These are phyloP conservation scores for Eutrema salsugineum DNA, from an alignment of 441 rosid species.

Conservation along the genomic window DNA sequence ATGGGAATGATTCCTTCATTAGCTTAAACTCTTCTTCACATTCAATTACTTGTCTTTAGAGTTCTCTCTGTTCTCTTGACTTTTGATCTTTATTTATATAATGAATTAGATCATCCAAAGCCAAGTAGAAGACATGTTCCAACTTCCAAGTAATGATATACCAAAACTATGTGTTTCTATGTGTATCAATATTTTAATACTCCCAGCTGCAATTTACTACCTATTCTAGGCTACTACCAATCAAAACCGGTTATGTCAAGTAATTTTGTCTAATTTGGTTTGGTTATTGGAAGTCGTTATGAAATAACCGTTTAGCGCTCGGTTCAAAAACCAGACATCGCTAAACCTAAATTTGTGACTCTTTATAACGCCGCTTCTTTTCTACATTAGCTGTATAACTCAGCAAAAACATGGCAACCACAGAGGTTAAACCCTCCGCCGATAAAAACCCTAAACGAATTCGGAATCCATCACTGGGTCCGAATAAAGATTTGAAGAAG, in stretches of 20 bases:
- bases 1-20: constrained; percentile 70
- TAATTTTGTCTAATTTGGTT: neutral
- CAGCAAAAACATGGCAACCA: constrained; percentile 3
- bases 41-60: neutral
- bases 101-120: neutral
- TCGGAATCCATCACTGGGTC: constrained; percentile 21
- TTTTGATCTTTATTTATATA: neutral
- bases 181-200: too few species aligned
- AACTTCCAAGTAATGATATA: neutral
- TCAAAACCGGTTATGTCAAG: neutral
- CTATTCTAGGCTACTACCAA: neutral
- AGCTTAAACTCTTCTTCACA: neutral
- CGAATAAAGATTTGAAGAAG: constrained; percentile 34
- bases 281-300: neutral
- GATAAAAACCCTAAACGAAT: constrained; percentile 9
- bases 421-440: constrained; percentile 21
- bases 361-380: constrained; percentile 27
- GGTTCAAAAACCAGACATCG: neutral
- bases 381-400: neutral
- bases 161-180: neutral
- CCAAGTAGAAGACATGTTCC: neutral
- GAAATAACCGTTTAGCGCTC: neutral
- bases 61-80: neutral
- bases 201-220: too few species aligned
- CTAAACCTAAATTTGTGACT: constrained; percentile 17